Evolutionary conservation across 2,329 filamentous ascomycete species (phyloP).

Genomic region (Paecilomyces sp.): DNA sequence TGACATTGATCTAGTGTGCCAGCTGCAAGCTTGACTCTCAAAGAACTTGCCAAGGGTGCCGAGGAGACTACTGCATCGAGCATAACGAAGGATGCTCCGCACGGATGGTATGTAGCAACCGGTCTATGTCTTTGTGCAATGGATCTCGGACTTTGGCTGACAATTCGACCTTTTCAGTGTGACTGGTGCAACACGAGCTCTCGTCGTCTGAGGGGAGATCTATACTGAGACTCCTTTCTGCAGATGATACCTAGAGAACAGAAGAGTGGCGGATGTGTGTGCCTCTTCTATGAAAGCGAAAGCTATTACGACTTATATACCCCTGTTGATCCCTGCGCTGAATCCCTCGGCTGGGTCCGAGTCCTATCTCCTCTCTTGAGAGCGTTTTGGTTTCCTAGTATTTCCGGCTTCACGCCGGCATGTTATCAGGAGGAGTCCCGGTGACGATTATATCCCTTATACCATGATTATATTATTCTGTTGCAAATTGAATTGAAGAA

Average conservation of each 20-base stretch:
- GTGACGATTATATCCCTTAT: not conserved
- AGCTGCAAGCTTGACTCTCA: slow-evolving; percentile 68
- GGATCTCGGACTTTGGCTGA: slow-evolving; percentile 1
- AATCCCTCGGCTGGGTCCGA: not conserved
- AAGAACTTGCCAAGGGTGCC: slow-evolving; percentile 63
- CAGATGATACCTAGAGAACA: not conserved
- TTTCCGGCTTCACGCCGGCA: not conserved
- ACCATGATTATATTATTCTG: not conserved
- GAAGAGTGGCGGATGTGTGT: not conserved
- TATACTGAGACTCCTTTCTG: slow-evolving; percentile 12
- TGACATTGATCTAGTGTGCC: slow-evolving; percentile 52
- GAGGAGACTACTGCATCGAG: slow-evolving; percentile 71
- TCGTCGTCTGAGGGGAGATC: slow-evolving; percentile 23
- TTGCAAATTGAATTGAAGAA: not conserved
- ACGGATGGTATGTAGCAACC: slow-evolving; percentile 38
- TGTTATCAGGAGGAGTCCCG: not conserved
- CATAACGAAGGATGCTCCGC: slow-evolving; percentile 75
- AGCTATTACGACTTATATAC: not conserved
- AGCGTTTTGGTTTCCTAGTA: not conserved
- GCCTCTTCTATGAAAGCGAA: not conserved
- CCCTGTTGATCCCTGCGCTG: not conserved
- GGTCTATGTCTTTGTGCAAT: not conserved
- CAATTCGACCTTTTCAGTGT: slow-evolving; percentile 20
- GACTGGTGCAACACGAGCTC: slow-evolving; percentile 38
- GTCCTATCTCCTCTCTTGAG: not conserved